phyloP scores from a whole-genome alignment of 352 stramenopile genomes.

The Phytophthora multivora region DNA sequence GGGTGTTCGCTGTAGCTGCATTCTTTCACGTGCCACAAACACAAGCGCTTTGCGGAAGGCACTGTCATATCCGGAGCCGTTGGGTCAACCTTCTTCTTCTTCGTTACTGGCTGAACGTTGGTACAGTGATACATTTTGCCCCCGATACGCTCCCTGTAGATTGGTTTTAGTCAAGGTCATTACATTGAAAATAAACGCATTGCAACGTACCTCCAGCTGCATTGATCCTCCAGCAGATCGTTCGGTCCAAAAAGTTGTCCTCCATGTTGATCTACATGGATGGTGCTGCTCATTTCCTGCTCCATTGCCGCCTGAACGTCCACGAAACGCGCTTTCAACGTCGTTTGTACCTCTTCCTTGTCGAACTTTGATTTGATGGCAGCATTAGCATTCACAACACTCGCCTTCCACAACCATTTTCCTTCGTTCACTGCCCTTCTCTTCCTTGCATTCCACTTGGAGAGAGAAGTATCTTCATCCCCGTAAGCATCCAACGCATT shows the following conservation, averaged over 20 bases:
- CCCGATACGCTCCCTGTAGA: slow-evolving; percentile 43
- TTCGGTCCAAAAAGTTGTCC: slow-evolving; percentile 12
- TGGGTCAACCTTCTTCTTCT: slow-evolving; percentile 14
- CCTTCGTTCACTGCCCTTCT: slow-evolving; percentile 37
- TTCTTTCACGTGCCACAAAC: slow-evolving; percentile 58
- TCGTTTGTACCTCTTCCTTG: slow-evolving; percentile 29
- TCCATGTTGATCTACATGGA: slow-evolving; percentile 25
- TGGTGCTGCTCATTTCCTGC: slow-evolving; percentile 36
- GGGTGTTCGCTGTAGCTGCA: slow-evolving; percentile 51
- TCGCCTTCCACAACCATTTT: slow-evolving; percentile 55
- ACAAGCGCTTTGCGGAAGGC: slow-evolving; percentile 28
- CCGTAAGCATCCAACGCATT: slow-evolving; percentile 61
- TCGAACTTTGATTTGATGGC: slow-evolving; percentile 50
- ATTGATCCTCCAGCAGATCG: slow-evolving; percentile 22
- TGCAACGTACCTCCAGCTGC: slow-evolving; percentile 39
- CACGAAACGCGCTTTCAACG: slow-evolving; percentile 40
- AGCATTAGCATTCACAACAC: slow-evolving; percentile 35
- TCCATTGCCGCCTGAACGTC: slow-evolving; percentile 44
- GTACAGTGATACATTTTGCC: slow-evolving; percentile 57
- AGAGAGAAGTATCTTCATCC: slow-evolving; percentile 51
- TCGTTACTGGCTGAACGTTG: slow-evolving; percentile 37
- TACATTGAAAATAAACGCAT: neutral
- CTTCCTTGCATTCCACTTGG: slow-evolving; percentile 62
- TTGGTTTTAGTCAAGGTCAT: neutral
- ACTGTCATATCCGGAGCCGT: neutral